phyloP scores from a whole-genome alignment of 352 stramenopile species.

The Globisporangium iwayamae region DNA sequence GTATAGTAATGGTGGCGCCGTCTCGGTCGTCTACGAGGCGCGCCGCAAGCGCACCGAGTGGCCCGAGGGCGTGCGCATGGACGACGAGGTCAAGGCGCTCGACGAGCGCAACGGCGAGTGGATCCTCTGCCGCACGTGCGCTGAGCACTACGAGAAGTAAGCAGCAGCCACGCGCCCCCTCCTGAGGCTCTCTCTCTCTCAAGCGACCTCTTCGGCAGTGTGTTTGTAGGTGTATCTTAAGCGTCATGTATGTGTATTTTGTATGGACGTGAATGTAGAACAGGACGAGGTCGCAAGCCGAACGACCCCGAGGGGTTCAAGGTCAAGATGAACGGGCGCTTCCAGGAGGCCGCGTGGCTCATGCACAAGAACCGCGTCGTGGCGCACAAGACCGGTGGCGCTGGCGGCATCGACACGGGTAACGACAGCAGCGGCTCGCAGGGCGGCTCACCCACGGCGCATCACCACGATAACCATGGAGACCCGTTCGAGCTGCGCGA shows the following conservation, averaged over 20 bases:
- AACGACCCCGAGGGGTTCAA: slow-evolving; percentile 66
- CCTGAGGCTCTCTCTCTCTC: not conserved
- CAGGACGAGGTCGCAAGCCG: slow-evolving; percentile 45
- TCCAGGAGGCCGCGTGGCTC: slow-evolving; percentile 58
- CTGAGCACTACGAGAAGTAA: slow-evolving; percentile 50
- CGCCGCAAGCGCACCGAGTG: slow-evolving; percentile 47
- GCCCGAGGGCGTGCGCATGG: slow-evolving; percentile 45
- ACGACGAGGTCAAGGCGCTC: slow-evolving; percentile 48
- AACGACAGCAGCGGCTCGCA: slow-evolving; percentile 19
- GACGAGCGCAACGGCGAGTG: slow-evolving; percentile 61
- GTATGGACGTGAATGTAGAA: slow-evolving; percentile 23
- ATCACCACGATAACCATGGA: not conserved
- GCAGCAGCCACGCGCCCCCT: not conserved
- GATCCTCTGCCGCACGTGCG: slow-evolving; percentile 62
- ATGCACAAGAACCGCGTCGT: slow-evolving; percentile 68
- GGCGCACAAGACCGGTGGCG: slow-evolving; percentile 24
- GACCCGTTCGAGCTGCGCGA: slow-evolving; percentile 14
- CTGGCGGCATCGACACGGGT: not conserved
- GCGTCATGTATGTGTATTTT: slow-evolving; percentile 11
- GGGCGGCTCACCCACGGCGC: not conserved
- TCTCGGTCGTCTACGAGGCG: slow-evolving; percentile 31
- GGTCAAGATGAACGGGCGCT: slow-evolving; percentile 68
- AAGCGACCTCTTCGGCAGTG: not conserved
- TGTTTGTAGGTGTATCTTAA: slow-evolving; percentile 1
- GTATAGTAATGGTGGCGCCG: not conserved